These are phyloP conservation scores for Puccinia horiana DNA, from an alignment of 1,284 basidiomycete genomes.

Conservation along the genomic window DNA sequence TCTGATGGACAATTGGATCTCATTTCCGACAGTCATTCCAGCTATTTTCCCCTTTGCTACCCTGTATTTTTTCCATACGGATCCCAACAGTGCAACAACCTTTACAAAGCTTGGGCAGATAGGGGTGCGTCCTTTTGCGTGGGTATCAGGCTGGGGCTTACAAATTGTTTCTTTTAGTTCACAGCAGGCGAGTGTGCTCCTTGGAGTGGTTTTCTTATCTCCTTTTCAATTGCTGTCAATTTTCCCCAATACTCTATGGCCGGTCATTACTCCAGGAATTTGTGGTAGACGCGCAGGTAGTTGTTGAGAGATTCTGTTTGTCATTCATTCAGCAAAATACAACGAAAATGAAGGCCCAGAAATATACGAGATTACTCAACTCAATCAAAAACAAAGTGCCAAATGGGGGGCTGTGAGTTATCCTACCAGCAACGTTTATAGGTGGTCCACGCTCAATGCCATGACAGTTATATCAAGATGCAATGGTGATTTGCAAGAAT, in stretches of 20 bases:
- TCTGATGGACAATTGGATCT: not conserved
- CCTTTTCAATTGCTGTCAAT: not conserved
- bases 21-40: not conserved
- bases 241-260: not conserved
- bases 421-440: constrained; percentile 9
- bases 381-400: constrained; percentile 11
- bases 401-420: not conserved
- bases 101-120: not conserved
- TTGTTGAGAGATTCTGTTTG: not conserved
- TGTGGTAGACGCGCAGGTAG: not conserved
- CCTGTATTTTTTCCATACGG: constrained; percentile 28
- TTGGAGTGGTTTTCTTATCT: constrained; percentile 7
- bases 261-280: not conserved
- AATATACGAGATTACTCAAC: not conserved
- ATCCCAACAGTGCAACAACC: constrained; percentile 11
- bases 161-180: not conserved
- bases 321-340: not conserved
- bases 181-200: not conserved
- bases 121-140: no score
- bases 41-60: not conserved
- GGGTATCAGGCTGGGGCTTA: no score
- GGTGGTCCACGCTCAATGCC: constrained; percentile 6
- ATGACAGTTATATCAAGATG: constrained; percentile 21
- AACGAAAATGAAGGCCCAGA: not conserved
- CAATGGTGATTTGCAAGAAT: no score